phyloP scores from a whole-genome alignment of 306 rosid genomes.

The Lathyrus sativus region DNA sequence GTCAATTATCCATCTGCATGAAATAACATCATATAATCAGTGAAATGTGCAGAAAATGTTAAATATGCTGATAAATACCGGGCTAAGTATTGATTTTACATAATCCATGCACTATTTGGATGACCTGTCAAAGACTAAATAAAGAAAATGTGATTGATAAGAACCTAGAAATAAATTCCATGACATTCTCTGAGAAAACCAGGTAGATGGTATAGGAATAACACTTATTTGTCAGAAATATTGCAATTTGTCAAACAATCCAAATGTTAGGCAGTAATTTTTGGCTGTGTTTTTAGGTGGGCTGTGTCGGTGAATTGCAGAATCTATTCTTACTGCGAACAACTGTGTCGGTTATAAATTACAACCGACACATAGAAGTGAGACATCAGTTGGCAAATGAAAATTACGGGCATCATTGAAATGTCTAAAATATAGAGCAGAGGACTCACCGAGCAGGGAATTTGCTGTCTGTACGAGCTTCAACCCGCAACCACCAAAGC shows the following conservation, averaged over 20 bases:
- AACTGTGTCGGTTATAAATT: not conserved
- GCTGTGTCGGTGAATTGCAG: not conserved
- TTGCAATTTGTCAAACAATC: not conserved
- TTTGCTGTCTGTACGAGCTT: conserved; percentile 98
- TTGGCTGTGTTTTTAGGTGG: not conserved
- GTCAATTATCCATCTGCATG: conserved; percentile 82
- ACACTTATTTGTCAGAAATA: not conserved
- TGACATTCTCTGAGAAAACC: too few species aligned
- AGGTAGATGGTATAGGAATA: too few species aligned
- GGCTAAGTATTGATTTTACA: conserved; percentile 3
- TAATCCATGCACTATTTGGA: conserved; percentile 24
- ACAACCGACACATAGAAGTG: not conserved
- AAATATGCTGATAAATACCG: not conserved
- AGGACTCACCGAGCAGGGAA: conserved; percentile 81
- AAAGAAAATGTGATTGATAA: too few species aligned
- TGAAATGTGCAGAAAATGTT: not conserved
- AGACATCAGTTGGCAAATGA: conserved; percentile 1
- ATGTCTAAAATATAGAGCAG: conserved; percentile 23
- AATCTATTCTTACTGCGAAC: conserved; percentile 1
- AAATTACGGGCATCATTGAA: conserved; percentile 9
- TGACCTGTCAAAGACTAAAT: not conserved
- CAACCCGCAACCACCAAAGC: conserved; percentile 98
- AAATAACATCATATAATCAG: conserved; percentile 33
- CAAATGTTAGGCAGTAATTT: conserved; percentile 8
- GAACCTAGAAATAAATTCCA: too few species aligned